These are phyloP conservation scores for Coemansia sp. DNA, from an alignment of 192 early-diverging fungal genomes.

Conservation along the genomic window DNA sequence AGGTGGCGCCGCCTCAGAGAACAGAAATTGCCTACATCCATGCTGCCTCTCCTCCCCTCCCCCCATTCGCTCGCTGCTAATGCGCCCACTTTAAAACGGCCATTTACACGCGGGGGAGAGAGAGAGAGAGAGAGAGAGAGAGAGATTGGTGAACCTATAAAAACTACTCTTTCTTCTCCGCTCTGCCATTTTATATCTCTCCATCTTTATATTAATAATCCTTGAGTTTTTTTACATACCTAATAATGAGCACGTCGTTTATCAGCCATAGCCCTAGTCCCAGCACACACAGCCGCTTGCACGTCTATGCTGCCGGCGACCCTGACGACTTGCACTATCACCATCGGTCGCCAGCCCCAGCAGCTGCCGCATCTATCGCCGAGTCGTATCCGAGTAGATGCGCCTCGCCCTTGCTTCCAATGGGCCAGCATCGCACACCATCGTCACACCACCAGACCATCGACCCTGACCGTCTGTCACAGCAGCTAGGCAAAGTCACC, in stretches of 20 bases:
- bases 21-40: background rate
- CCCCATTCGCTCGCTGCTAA: background rate
- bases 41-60: background rate
- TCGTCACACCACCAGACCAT: slow-evolving; percentile 15
- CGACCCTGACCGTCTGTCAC: slow-evolving; percentile 42
- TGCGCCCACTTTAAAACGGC: no score
- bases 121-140: no score
- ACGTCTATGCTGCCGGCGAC: background rate
- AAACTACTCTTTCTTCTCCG: background rate
- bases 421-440: slow-evolving; percentile 38
- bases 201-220: no score
- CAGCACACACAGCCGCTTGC: slow-evolving; percentile 2
- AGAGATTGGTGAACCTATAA: no score
- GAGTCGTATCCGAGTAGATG: slow-evolving; percentile 45
- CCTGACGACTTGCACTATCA: background rate
- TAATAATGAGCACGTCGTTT: background rate
- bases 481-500: slow-evolving; percentile 31
- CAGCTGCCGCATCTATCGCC: background rate
- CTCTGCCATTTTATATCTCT: no score
- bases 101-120: no score
- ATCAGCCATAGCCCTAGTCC: slow-evolving; percentile 2
- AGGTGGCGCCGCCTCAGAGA: background rate
- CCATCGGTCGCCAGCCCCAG: background rate
- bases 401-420: slow-evolving; percentile 55
- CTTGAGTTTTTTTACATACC: background rate